Evolutionary conservation across 257 asterid genomes (phyloP).

Genomic region (Striga asiatica): DNA sequence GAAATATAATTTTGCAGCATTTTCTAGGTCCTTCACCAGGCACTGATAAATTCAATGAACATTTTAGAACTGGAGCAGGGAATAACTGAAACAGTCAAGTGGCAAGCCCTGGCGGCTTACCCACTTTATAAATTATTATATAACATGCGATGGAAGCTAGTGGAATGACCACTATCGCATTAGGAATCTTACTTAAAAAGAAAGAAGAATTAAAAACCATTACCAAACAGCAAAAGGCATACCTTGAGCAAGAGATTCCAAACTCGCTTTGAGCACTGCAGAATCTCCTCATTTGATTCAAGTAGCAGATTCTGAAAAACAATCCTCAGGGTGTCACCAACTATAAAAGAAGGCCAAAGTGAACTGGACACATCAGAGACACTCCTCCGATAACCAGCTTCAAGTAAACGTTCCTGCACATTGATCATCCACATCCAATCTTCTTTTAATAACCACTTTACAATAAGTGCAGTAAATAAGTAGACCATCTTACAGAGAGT

Average conservation of each 20-base stretch:
- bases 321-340: conserved; percentile 93
- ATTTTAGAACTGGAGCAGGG: conserved; percentile 9
- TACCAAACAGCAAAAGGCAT: conserved; percentile 17
- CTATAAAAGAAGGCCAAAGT: conserved; percentile 93
- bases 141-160: too few relatives aligned
- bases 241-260: conserved; percentile 88
- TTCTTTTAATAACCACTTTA: too few relatives aligned
- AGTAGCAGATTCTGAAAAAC: conserved; percentile 96
- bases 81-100: background rate
- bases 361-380: conserved; percentile 50
- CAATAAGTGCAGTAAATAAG: too few relatives aligned
- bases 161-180: too few relatives aligned
- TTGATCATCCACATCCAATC: conserved; percentile 6
- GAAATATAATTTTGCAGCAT: conserved; percentile 66
- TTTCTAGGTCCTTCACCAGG: conserved; percentile 67
- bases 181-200: too few relatives aligned
- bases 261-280: conserved; percentile 83
- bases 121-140: background rate
- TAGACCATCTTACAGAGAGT: too few relatives aligned
- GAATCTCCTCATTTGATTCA: conserved; percentile 85
- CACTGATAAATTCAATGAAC: conserved; percentile 42
- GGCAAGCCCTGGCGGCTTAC: background rate
- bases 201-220: background rate
- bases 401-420: conserved; percentile 94
- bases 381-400: conserved; percentile 76